Base-by-base conservation (phyloP, 2,329 filamentous ascomycete species). In the Microsporum ferrugineum region DNA sequence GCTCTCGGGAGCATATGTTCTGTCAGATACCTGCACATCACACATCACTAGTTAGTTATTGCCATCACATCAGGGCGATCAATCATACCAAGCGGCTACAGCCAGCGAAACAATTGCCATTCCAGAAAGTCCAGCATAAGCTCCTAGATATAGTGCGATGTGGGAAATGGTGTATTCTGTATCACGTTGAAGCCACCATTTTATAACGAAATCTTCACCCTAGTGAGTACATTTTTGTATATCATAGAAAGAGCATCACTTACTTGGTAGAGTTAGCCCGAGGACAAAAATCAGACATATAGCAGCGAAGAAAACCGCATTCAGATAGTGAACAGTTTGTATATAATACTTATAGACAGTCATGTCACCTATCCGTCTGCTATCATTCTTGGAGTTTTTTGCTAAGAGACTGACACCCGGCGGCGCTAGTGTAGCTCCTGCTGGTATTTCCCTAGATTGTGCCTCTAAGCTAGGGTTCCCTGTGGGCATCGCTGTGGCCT, bases 321-420 rank as follows among this genome's bases (percentile, higher is more conserved):
- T 39, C 38, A 39, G 10, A 39, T 2, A 4, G 38, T 39, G 38
- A 39, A 39, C 38, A 3, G 14, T 14, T 39, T 39, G 38, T 39
- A 33, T 29, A 27, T 62, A 62, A 5, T 58, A 36, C 23, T 39
- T 55, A 39, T 62, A 62, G 36, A 62, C 51, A 12, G 27, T 45
- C 29, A 31, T 53, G 27, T 62, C 60, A 10, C 60, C 60, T 5
- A 59, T 41, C 12, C 57, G 58, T 29, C 58, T 23, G 14, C 14
- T 14, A 3, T 39, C 14, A 3, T 14, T 14, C 14, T 39, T 8
- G 5, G 38, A 4, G 14, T 8, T 3, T 14, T 8, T 14, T 12
- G 38, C 14, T 39, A 39, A 14, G 14, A 14, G 38, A 3, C 38
- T 39, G 38, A 14, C 38, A 14, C 38, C 14, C 10, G 38, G 5